phyloP scores from a whole-genome alignment of 768 basidiomycete genomes.

The Clavaria fumosa region DNA sequence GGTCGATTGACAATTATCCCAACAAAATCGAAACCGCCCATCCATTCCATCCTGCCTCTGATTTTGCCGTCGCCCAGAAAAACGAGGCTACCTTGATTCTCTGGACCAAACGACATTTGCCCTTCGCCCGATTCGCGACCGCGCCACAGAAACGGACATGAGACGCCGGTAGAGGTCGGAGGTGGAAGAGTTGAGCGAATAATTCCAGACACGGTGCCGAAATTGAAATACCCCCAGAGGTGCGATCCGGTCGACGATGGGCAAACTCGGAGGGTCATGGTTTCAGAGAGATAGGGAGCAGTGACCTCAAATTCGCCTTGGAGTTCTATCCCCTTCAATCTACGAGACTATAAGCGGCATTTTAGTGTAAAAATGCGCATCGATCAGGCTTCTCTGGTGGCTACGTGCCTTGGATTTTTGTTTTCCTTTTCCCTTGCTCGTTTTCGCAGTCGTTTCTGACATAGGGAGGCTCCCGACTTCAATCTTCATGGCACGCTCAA shows the following conservation, averaged over 20 bases:
- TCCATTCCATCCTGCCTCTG: constrained; percentile 10
- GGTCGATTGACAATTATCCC: constrained; percentile 9
- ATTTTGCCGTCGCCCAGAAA: constrained; percentile 15
- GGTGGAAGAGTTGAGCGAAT: constrained; percentile 11
- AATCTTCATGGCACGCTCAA: constrained; percentile 4
- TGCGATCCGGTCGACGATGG: constrained; percentile 14
- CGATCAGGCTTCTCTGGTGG: no score
- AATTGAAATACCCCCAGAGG: constrained; percentile 16
- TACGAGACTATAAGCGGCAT: no score
- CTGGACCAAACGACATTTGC: constrained; percentile 10
- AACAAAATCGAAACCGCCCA: constrained; percentile 12
- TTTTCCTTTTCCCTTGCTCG: background rate
- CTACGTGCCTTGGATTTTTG: constrained; percentile 2
- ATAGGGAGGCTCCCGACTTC: constrained; percentile 5
- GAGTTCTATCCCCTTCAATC: constrained; percentile 2
- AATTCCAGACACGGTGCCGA: constrained; percentile 14
- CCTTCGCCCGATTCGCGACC: constrained; percentile 12
- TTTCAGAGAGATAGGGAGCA: constrained; percentile 12
- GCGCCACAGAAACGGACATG: constrained; percentile 12
- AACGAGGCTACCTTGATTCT: constrained; percentile 12
- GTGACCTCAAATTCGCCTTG: constrained; percentile 9
- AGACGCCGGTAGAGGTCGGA: constrained; percentile 8
- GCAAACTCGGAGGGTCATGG: constrained; percentile 12
- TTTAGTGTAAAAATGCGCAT: no score
- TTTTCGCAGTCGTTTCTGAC: background rate